These are phyloP conservation scores for Sphaerostilbella broomeana DNA, from an alignment of 2,329 filamentous ascomycete genomes.

Conservation along the genomic window DNA sequence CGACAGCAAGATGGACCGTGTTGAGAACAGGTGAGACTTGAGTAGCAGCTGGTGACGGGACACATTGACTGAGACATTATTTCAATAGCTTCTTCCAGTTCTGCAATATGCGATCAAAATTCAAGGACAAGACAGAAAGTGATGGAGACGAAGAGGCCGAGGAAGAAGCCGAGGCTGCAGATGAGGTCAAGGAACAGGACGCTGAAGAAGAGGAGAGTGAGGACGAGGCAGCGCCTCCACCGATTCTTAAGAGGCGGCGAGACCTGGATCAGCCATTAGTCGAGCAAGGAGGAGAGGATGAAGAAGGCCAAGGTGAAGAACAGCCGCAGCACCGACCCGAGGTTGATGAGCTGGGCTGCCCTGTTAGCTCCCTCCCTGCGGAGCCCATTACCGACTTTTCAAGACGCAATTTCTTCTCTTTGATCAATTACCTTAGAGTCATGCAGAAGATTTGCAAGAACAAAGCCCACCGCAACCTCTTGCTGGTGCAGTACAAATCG, in stretches of 20 bases:
- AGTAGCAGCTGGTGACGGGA: no score
- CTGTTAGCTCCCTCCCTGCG: slow-evolving; percentile 60
- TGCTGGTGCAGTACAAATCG: slow-evolving; percentile 93
- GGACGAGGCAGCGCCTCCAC: slow-evolving; percentile 77
- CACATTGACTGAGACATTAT: not conserved
- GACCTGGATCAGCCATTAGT: slow-evolving; percentile 35
- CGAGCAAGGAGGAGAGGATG: slow-evolving; percentile 17
- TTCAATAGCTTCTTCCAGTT: slow-evolving; percentile 80
- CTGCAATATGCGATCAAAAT: slow-evolving; percentile 64
- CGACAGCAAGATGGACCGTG: slow-evolving; percentile 74
- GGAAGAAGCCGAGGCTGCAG: slow-evolving; percentile 25
- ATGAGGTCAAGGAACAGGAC: slow-evolving; percentile 22
- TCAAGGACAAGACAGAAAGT: slow-evolving; percentile 29
- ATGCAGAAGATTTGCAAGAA: slow-evolving; percentile 97
- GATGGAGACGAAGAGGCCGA: slow-evolving; percentile 22
- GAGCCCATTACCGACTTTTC: slow-evolving; percentile 85
- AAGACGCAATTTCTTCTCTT: slow-evolving; percentile 88
- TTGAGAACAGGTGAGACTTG: slow-evolving; percentile 64
- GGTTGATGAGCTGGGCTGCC: slow-evolving; percentile 84
- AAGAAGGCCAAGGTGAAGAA: slow-evolving; percentile 18
- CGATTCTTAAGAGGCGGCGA: slow-evolving; percentile 61
- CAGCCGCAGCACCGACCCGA: slow-evolving; percentile 42
- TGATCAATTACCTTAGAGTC: slow-evolving; percentile 90
- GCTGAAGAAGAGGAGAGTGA: slow-evolving; percentile 48
- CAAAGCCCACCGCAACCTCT: slow-evolving; percentile 88